Base-by-base conservation (phyloP, 2,329 filamentous ascomycete species). In the Botrytis porri region DNA sequence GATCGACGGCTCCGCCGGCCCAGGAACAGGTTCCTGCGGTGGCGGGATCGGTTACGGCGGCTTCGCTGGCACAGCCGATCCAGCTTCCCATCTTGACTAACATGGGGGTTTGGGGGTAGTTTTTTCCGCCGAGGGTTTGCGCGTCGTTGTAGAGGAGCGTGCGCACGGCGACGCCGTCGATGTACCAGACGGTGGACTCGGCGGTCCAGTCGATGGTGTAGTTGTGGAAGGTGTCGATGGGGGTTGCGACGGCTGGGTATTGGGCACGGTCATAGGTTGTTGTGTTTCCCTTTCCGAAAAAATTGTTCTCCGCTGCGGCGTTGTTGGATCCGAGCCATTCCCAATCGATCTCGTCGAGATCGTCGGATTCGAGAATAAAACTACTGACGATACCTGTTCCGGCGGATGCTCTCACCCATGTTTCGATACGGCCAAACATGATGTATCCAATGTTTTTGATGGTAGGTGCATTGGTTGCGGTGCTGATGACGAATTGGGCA, bases 81-180 rank as follows among this genome's bases (percentile, higher is more conserved):
- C 87, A 89, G 75, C 86, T 86, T 69, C 89, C 88, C 67, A 92
- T 83, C 83, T 89, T 89, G 77, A 91, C 80, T 72, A 87, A 86
- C 87, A 90, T 91, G 16, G 91, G 91, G 0, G 90, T 91, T 82
- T 93, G 91, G 2, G 91, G 91, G 82, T 86, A 93, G 80, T 84
- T 85, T 74, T 83, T 82, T 74, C 88, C 88, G 14, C 83, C 83
- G 64, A 86, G 70, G 63, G 85, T 80, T 73, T 86, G 73, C 54
- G 85, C 78, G 75, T 86, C 85, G 60, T 77, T 79, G 76, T 83
- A 86, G 67, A 81, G 82, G 39, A 86, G 83, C 4, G 83, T 85
- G 73, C 87, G 86, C 37, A 86, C 80, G 37, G 82, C 78, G 8
- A 76, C 77, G 73, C 84, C 84, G 78, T 89, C 85, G 72, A 93